phyloP scores from a whole-genome alignment of 192 early-diverging fungal genomes.

The Mortierella antarctica region DNA sequence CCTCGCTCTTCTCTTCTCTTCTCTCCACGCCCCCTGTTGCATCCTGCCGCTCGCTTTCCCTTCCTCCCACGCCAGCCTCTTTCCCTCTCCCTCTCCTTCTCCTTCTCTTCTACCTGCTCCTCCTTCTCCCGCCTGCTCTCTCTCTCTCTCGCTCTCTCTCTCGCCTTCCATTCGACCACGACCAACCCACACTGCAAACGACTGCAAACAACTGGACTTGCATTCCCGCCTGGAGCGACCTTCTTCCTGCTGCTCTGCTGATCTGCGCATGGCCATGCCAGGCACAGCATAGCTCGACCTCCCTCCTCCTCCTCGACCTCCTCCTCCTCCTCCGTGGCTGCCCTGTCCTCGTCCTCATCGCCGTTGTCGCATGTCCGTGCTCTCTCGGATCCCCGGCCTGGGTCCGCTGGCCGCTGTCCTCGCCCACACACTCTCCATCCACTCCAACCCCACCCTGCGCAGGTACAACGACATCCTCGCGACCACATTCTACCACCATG shows the following conservation, averaged over 20 bases:
- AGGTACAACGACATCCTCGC: constrained; percentile 39
- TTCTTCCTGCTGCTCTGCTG: too few relatives aligned
- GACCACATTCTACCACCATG: constrained; percentile 68
- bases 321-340: too few relatives aligned
- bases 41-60: too few relatives aligned
- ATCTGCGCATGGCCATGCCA: too few relatives aligned
- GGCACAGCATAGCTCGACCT: too few relatives aligned
- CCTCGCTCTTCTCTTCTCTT: too few relatives aligned
- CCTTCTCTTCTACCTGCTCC: background rate
- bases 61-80: too few relatives aligned
- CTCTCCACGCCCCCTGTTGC: too few relatives aligned
- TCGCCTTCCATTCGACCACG: background rate
- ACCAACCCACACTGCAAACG: background rate
- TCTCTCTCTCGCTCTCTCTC: background rate
- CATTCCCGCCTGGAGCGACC: too few relatives aligned
- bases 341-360: background rate
- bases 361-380: constrained; percentile 21
- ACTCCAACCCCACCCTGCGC: constrained; percentile 30
- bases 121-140: background rate
- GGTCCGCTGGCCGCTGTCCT: constrained; percentile 24
- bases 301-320: too few relatives aligned
- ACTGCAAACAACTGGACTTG: too few relatives aligned
- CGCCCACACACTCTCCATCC: constrained; percentile 36
- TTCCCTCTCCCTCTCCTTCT: background rate
- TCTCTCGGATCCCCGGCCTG: constrained; percentile 47